A percentile compares a stretch with the other conserved stretches of the same genome.
These are phyloP conservation scores for Leucocoprinus birnbaumii DNA, from an alignment of 768 basidiomycete genomes.

Conservation along the genomic window DNA sequence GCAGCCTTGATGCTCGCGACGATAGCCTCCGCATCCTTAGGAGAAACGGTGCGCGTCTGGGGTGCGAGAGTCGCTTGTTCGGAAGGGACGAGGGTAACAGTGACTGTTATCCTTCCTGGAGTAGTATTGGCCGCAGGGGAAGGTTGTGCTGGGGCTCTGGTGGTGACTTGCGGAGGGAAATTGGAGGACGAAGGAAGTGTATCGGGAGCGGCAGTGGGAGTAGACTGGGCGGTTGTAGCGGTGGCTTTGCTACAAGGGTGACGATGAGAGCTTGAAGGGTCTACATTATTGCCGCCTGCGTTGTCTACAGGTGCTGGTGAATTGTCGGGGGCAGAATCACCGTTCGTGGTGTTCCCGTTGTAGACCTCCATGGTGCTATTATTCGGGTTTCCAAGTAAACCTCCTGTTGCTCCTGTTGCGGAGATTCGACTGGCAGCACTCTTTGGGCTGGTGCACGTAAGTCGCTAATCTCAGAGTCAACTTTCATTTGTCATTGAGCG, in stretches of 20 bases:
- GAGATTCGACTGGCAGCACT: conserved; percentile 43
- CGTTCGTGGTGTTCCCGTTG: neutral
- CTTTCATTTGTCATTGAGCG: neutral
- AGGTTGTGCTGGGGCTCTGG: conserved; percentile 2
- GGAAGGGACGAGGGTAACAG: conserved; percentile 24
- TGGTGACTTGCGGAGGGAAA: conserved; percentile 8
- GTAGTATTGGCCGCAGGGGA: neutral
- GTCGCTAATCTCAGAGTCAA: conserved; percentile 23
- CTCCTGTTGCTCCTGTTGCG: conserved; percentile 44
- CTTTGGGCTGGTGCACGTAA: conserved; percentile 52
- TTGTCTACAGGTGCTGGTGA: neutral
- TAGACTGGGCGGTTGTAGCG: neutral
- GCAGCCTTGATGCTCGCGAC: conserved; percentile 29
- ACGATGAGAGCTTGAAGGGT: neutral
- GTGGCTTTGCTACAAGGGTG: neutral
- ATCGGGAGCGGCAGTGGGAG: neutral
- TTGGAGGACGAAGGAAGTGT: conserved; percentile 13
- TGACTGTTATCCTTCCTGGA: conserved; percentile 23
- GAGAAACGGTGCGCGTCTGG: conserved; percentile 40
- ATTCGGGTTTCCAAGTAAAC: conserved; percentile 25
- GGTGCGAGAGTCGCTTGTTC: conserved; percentile 26
- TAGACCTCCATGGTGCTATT: neutral
- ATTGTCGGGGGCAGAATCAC: neutral
- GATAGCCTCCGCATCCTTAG: conserved; percentile 37
- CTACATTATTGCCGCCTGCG: neutral